These are phyloP conservation scores for Pseudogymnoascus sp. DNA, from an alignment of 2,329 filamentous ascomycete species.

Conservation along the genomic window DNA sequence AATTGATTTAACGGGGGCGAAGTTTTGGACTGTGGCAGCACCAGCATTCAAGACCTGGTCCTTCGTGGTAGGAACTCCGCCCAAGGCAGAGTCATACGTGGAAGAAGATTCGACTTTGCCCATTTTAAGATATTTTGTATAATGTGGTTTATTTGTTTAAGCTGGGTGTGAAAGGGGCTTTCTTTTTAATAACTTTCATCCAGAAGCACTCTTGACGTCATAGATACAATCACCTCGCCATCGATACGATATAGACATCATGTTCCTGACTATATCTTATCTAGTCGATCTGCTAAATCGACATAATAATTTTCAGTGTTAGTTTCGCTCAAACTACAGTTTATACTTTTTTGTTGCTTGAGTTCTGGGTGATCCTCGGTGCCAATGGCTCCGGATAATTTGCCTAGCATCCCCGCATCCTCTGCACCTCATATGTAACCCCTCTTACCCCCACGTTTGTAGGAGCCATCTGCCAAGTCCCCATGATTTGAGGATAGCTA, in stretches of 20 bases:
- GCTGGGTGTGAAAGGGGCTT: not conserved
- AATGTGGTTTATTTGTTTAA: not conserved
- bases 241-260: not conserved
- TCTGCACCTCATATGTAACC: not conserved
- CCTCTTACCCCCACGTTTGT: not conserved
- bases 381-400: not conserved
- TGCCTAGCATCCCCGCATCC: not conserved
- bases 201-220: not conserved
- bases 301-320: not conserved
- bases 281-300: not conserved
- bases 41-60: slow-evolving; percentile 55
- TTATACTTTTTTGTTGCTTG: not conserved
- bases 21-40: slow-evolving; percentile 53
- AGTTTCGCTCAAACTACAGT: not conserved
- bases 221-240: not conserved
- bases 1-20: slow-evolving; percentile 63
- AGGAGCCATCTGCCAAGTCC: not conserved
- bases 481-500: not conserved
- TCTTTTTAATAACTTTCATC: not conserved
- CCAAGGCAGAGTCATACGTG: not conserved
- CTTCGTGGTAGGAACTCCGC: slow-evolving; percentile 36
- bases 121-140: not conserved
- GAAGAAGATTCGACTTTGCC: not conserved
- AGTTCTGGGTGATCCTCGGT: not conserved
- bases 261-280: not conserved